A percentile compares a stretch with the other conserved stretches of the same genome.
phyloP scores from a whole-genome alignment of 352 stramenopile species.

The Phytopythium mirpurense region DNA sequence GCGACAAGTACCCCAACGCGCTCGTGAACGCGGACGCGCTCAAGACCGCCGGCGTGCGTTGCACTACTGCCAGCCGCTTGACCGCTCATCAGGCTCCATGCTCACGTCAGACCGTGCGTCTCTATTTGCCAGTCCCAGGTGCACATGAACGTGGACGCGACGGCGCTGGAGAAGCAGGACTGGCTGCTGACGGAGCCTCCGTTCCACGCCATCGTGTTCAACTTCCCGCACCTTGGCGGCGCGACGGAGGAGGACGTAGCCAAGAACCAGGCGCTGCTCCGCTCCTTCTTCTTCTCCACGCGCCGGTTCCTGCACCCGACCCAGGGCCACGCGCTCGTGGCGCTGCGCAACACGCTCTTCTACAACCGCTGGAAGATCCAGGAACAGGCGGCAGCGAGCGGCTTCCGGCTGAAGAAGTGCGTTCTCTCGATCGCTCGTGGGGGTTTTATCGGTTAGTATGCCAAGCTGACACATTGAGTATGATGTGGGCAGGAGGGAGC shows the following conservation, averaged over 20 bases:
- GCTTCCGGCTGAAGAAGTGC: slow-evolving; percentile 64
- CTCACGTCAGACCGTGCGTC: background rate
- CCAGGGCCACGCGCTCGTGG: slow-evolving; percentile 63
- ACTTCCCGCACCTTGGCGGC: slow-evolving; percentile 83
- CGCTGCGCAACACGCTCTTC: slow-evolving; percentile 73
- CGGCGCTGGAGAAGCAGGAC: slow-evolving; percentile 44
- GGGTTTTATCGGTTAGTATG: too few species aligned
- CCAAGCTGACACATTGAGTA: background rate
- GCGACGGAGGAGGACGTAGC: slow-evolving; percentile 75
- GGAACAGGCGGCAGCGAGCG: slow-evolving; percentile 52
- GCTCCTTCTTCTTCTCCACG: slow-evolving; percentile 70
- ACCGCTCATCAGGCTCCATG: background rate
- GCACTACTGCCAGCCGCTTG: background rate
- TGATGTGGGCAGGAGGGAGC: slow-evolving; percentile 36
- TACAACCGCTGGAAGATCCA: slow-evolving; percentile 84
- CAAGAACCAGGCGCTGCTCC: slow-evolving; percentile 78
- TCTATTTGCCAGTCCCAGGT: slow-evolving; percentile 54
- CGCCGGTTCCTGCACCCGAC: slow-evolving; percentile 50
- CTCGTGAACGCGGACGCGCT: slow-evolving; percentile 66
- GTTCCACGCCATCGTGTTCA: slow-evolving; percentile 79
- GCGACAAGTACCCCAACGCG: slow-evolving; percentile 69
- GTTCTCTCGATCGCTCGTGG: background rate
- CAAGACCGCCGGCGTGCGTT: slow-evolving; percentile 54
- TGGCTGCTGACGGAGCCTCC: slow-evolving; percentile 36
- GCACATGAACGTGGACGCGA: slow-evolving; percentile 68